Conservation (phyloP, 257 asterid genomes). For the Fraxinus americana region DNA sequence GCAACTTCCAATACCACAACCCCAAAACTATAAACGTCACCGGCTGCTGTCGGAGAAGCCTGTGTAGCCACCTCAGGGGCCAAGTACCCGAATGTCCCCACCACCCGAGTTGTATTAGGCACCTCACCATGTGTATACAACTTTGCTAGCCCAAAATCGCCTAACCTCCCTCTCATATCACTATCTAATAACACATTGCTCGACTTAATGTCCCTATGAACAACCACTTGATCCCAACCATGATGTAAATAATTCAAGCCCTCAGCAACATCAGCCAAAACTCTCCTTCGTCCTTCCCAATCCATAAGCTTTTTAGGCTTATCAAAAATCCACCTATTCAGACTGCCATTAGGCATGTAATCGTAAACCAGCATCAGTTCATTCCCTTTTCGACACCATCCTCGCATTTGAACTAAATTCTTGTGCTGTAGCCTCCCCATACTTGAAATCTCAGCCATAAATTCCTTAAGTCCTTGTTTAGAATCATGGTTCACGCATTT, state of each 20-base stretch:
- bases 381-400: constrained; percentile 81
- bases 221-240: constrained; percentile 86
- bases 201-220: constrained; percentile 85
- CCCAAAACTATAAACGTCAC: constrained; percentile 82
- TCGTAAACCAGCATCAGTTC: constrained; percentile 70
- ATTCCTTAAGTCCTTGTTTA: constrained; percentile 76
- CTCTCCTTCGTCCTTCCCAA: constrained; percentile 67
- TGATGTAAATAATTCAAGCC: constrained; percentile 74
- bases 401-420: constrained; percentile 76
- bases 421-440: constrained; percentile 86
- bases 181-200: constrained; percentile 72
- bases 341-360: constrained; percentile 84
- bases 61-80: constrained; percentile 82
- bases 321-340: constrained; percentile 75
- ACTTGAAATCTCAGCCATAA: constrained; percentile 89
- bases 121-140: constrained; percentile 68
- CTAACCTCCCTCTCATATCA: constrained; percentile 78
- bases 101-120: constrained; percentile 85
- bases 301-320: constrained; percentile 51
- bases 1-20: constrained; percentile 79
- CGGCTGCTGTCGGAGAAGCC: constrained; percentile 70
- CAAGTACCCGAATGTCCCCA: constrained; percentile 79
- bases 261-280: constrained; percentile 70
- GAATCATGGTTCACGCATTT: constrained; percentile 83
- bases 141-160: constrained; percentile 83